Percentiles rank a stretch among this genome's conserved stretches.
Evolutionary conservation across 352 stramenopile species (phyloP).

Genomic region (Globisporangium carolinianum): DNA sequence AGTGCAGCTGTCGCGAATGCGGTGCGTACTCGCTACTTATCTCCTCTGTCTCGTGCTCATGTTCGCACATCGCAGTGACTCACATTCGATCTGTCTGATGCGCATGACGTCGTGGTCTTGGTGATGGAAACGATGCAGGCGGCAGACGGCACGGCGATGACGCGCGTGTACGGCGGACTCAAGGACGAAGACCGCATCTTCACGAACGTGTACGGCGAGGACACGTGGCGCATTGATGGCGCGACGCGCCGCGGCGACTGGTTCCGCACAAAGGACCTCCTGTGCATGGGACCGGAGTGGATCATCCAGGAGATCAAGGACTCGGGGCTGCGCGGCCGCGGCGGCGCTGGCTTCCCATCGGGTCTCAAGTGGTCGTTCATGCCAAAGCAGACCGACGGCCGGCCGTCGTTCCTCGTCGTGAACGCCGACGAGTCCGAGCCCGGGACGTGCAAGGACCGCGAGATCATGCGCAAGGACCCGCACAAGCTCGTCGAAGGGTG

Average conservation of each 20-base stretch:
- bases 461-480: constrained; percentile 99
- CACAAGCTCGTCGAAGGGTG: constrained; percentile 99
- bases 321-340: constrained; percentile 95
- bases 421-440: constrained; percentile 99
- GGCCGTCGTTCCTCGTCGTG: constrained; percentile 99
- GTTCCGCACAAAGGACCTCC: constrained; percentile 94
- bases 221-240: constrained; percentile 84
- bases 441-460: constrained; percentile 99
- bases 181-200: constrained; percentile 99
- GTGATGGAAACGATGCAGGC: constrained; percentile 8
- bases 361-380: constrained; percentile 99
- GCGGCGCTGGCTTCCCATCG: constrained; percentile 97
- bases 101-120: too few species aligned
- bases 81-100: too few species aligned
- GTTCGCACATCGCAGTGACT: too few species aligned
- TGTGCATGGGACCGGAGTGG: constrained; percentile 98
- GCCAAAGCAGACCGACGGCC: constrained; percentile 98
- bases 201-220: constrained; percentile 99
- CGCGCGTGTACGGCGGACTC: constrained; percentile 91
- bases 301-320: constrained; percentile 99
- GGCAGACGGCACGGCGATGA: constrained; percentile 52
- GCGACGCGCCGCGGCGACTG: constrained; percentile 95
- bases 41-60: neutral
- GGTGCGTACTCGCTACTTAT: constrained; percentile 12
- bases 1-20: constrained; percentile 30